A percentile compares a stretch with the other conserved stretches of the same genome.
phyloP scores from a whole-genome alignment of 106 monocot genomes.

The Dendrobium officinale region DNA sequence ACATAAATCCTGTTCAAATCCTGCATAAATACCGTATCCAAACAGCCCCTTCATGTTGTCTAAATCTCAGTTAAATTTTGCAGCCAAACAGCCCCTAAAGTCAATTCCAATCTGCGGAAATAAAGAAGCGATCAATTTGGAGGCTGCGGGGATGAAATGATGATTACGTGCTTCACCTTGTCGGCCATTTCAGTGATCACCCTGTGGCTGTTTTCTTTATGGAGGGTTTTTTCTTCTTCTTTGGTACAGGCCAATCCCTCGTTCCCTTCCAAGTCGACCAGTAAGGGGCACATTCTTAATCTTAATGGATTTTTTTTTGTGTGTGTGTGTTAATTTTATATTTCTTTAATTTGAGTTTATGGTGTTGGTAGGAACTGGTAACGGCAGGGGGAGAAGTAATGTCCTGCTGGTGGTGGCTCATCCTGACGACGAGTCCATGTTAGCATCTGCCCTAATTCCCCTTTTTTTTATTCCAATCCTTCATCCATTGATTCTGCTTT shows the following conservation, averaged over 20 bases:
- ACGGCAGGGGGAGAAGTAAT: slow-evolving; percentile 31
- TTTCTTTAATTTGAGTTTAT: background rate
- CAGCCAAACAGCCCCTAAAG: background rate
- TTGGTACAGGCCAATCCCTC: slow-evolving; percentile 5
- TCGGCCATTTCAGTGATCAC: background rate
- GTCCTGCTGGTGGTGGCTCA: slow-evolving; percentile 74
- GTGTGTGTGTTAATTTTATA: background rate
- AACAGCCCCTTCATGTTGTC: too few species aligned
- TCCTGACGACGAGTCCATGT: slow-evolving; percentile 98
- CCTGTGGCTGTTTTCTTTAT: slow-evolving; percentile 25
- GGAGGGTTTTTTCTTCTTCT: slow-evolving; percentile 13
- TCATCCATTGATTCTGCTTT: background rate
- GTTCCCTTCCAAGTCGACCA: slow-evolving; percentile 12
- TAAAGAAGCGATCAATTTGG: too few species aligned
- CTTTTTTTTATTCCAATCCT: background rate
- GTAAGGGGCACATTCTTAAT: background rate
- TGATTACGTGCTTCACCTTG: background rate
- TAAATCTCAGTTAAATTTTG: background rate
- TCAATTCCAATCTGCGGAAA: too few species aligned
- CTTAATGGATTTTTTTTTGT: background rate
- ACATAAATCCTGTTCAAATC: too few species aligned
- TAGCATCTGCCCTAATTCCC: slow-evolving; percentile 8
- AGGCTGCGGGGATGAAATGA: background rate
- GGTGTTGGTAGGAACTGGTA: slow-evolving; percentile 9
- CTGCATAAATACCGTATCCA: too few species aligned